Base-by-base conservation (phyloP, 805 yeast genomes). In the Zygosaccharomyces kombuchaensis region DNA sequence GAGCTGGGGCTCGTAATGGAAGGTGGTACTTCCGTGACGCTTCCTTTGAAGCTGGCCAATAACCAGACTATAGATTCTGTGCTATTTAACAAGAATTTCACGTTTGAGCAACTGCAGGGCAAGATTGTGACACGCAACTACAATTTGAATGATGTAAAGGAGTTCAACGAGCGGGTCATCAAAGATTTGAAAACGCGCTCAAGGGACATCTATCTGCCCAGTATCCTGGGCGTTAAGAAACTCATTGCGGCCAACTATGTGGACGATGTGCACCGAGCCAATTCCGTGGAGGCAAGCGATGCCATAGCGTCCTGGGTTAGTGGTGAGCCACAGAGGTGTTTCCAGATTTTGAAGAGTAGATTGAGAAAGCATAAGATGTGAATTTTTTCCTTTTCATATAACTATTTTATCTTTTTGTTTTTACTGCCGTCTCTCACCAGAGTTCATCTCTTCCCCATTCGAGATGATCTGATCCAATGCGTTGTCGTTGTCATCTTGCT, bases 1-100 rank as follows among this genome's bases (percentile, higher is more conserved):
- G 84, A 82, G 59, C 74, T 88, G 54, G 95, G 96, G 2, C 75
- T 88, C 55, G 89, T 85, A 2, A 79, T 84, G 49, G 96, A 88
- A 65, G 95, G 96, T 45, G 86, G 82, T 3, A 69, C 87, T 1
- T 78, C 87, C 12, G 75, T 80, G 7, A 78, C 91, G 3, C 71
- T 88, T 43, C 80, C 85, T 19, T 62, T 72, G 54, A 75, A 95
- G 57, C 68, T 88, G 47, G 96, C 96, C 1, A 70, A 80, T 68
- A 79, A 87, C 50, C 75, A 73, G 51, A 81, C 93, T 12, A 74
- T 82, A 43, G 90, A 87, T 66, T 87, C 87, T 2, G 68, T 88
- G 35, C 69, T 87, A 52, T 74, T 85, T 40, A 79, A 87, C 2
- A 77, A 76, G 60, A 87, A 87, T 12, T 74, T 88, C 31, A 56